phyloP scores from a whole-genome alignment of 2,329 filamentous ascomycete species.

The Scytalidium sp. region DNA sequence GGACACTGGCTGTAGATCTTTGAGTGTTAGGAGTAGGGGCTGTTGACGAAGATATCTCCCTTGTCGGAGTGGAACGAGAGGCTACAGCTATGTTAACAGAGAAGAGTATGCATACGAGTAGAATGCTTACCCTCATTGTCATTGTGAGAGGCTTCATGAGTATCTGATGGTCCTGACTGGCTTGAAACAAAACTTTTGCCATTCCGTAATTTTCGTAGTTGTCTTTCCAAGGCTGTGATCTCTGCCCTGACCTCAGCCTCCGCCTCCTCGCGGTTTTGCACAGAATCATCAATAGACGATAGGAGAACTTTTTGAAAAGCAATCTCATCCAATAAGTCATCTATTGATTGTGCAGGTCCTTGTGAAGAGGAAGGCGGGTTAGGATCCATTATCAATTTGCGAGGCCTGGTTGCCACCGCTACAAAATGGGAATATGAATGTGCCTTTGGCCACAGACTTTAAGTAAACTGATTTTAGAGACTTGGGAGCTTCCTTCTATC shows the following conservation, averaged over 20 bases:
- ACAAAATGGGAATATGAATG: neutral
- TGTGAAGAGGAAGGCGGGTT: neutral
- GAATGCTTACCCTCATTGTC: neutral
- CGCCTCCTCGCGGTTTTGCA: constrained; percentile 22
- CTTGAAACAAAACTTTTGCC: neutral
- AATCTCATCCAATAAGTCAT: constrained; percentile 38
- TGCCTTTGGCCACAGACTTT: too few species aligned
- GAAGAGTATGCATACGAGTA: neutral
- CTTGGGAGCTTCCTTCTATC: neutral
- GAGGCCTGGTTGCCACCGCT: neutral
- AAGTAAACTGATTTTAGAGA: neutral
- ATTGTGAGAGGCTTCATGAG: neutral
- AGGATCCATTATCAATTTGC: neutral
- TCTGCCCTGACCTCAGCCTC: constrained; percentile 20
- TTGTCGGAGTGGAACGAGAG: neutral
- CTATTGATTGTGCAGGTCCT: constrained; percentile 8
- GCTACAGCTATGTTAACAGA: neutral
- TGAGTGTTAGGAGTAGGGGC: constrained; percentile 20
- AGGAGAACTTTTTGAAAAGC: constrained; percentile 40
- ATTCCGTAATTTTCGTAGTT: constrained; percentile 7
- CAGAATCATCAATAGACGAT: constrained; percentile 33
- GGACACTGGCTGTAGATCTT: constrained; percentile 10
- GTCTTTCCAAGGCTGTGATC: constrained; percentile 30
- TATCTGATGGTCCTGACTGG: neutral
- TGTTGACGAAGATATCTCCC: constrained; percentile 9